Conservation (phyloP, 352 stramenopile species). For the Phytophthora hybrid region DNA sequence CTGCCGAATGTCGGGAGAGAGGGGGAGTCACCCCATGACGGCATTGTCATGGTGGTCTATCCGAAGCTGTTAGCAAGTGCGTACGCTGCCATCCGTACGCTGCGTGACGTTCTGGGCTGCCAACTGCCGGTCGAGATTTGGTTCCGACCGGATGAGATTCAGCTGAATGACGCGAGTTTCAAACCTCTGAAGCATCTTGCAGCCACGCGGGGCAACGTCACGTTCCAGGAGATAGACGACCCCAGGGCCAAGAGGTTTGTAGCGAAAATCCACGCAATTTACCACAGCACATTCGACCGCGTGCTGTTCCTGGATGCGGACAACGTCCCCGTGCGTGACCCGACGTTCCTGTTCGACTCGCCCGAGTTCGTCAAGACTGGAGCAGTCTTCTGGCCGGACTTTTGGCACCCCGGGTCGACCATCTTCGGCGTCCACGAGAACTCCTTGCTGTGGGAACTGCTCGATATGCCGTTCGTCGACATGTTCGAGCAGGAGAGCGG, state of each 20-base stretch:
- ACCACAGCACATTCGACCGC: slow-evolving; percentile 50
- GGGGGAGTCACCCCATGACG: slow-evolving; percentile 6
- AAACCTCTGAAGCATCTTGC: slow-evolving; percentile 35
- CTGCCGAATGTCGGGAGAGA: slow-evolving; percentile 13
- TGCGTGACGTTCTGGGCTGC: slow-evolving; percentile 46
- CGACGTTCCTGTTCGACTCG: slow-evolving; percentile 41
- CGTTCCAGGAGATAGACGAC: slow-evolving; percentile 38
- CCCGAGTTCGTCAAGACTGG: slow-evolving; percentile 46
- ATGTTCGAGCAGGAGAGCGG: slow-evolving; percentile 64
- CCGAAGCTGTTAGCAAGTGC: slow-evolving; percentile 51
- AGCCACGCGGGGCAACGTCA: slow-evolving; percentile 29
- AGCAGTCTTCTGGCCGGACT: slow-evolving; percentile 71
- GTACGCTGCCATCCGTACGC: slow-evolving; percentile 46
- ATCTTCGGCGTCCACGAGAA: slow-evolving; percentile 60
- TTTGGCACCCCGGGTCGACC: slow-evolving; percentile 56
- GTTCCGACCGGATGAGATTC: slow-evolving; percentile 50
- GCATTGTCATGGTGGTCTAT: slow-evolving; percentile 65
- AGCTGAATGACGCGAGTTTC: slow-evolving; percentile 28
- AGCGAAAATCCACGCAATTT: slow-evolving; percentile 58
- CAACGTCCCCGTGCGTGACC: slow-evolving; percentile 58
- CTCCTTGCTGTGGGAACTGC: slow-evolving; percentile 57
- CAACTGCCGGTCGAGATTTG: slow-evolving; percentile 61
- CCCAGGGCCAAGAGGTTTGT: slow-evolving; percentile 44
- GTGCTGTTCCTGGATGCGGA: slow-evolving; percentile 65
- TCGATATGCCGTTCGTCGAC: slow-evolving; percentile 49